phyloP scores from a whole-genome alignment of 257 asterid genomes.

The Vinca minor region DNA sequence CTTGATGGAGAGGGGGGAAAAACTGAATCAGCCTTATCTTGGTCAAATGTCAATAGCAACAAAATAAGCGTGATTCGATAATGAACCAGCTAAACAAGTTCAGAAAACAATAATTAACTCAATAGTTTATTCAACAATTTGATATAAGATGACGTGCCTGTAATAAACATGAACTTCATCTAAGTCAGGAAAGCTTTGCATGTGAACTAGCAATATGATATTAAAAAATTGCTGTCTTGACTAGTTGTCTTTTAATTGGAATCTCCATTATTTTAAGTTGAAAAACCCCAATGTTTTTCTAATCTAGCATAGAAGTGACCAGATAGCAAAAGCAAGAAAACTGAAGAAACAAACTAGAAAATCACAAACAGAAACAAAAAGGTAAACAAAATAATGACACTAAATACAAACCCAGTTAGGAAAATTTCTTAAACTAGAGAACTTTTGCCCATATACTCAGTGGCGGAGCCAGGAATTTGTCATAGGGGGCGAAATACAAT shows the following conservation, averaged over 20 bases:
- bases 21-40: slow-evolving; percentile 23
- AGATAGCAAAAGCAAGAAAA: slow-evolving; percentile 28
- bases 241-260: slow-evolving; percentile 47
- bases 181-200: slow-evolving; percentile 42
- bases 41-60: slow-evolving; percentile 45
- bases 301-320: slow-evolving; percentile 30
- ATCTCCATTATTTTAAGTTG: slow-evolving; percentile 45
- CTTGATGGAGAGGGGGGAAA: slow-evolving; percentile 21
- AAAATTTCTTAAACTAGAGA: not conserved
- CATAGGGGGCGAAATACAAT: too few relatives aligned
- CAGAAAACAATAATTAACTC: slow-evolving; percentile 32
- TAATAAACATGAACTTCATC: slow-evolving; percentile 21
- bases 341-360: slow-evolving; percentile 24
- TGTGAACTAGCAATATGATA: slow-evolving; percentile 61
- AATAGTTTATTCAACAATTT: slow-evolving; percentile 28
- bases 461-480: too few relatives aligned
- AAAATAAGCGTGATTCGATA: slow-evolving; percentile 30
- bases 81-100: slow-evolving; percentile 38
- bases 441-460: not conserved
- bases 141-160: slow-evolving; percentile 25
- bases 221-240: slow-evolving; percentile 33
- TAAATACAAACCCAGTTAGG: not conserved
- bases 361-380: not conserved
- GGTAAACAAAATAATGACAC: not conserved
- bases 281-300: slow-evolving; percentile 21